phyloP scores from a whole-genome alignment of 192 early-diverging fungal genomes.

The Backusella westeae region DNA sequence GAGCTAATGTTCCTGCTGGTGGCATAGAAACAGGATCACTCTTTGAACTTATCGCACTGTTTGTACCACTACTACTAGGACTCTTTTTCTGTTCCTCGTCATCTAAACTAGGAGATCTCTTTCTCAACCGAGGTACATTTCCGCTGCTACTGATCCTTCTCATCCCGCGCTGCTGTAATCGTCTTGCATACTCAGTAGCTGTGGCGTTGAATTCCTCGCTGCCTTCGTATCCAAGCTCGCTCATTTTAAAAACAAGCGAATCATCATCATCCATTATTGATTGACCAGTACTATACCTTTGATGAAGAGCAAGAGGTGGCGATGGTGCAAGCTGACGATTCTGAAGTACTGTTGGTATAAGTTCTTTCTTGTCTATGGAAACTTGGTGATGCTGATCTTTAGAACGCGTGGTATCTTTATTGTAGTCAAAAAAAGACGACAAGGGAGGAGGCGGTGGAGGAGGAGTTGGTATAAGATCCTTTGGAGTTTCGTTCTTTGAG shows the following conservation, averaged over 20 bases:
- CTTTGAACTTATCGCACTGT: background rate
- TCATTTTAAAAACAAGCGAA: slow-evolving; percentile 38
- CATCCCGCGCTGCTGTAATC: background rate
- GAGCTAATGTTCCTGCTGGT: background rate
- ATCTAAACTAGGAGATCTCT: background rate
- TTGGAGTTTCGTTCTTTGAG: background rate
- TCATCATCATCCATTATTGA: slow-evolving; percentile 34
- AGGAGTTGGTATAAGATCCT: background rate
- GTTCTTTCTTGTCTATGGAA: background rate
- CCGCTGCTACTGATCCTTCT: slow-evolving; percentile 1
- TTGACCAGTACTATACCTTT: background rate
- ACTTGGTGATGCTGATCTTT: background rate
- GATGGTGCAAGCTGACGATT: background rate
- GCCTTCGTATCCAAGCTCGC: slow-evolving; percentile 21
- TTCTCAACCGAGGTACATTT: background rate
- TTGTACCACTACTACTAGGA: background rate
- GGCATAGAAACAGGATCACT: slow-evolving; percentile 2
- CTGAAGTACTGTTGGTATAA: background rate
- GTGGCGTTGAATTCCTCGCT: background rate
- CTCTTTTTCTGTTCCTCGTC: background rate
- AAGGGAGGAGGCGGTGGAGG: background rate
- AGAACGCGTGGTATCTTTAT: background rate
- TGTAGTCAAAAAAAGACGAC: background rate
- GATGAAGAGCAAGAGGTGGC: background rate
- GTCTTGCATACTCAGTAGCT: background rate